These are phyloP conservation scores for Aureobasidium sp. DNA, from an alignment of 2,329 filamentous ascomycete genomes.

Conservation along the genomic window DNA sequence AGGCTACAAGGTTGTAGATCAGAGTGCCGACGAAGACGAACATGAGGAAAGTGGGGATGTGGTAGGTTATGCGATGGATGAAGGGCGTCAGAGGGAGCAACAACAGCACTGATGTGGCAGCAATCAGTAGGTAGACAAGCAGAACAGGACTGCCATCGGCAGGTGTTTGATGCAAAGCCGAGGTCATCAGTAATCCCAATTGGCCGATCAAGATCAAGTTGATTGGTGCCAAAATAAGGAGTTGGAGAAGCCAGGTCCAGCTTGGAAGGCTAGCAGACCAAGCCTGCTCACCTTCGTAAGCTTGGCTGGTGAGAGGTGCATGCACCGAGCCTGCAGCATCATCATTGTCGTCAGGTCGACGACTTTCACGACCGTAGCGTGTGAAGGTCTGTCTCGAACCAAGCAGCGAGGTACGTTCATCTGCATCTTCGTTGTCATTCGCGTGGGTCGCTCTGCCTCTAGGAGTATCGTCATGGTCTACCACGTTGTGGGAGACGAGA, in stretches of 20 bases:
- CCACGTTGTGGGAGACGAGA: neutral
- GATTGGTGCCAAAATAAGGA: constrained; percentile 72
- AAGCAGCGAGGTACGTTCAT: constrained; percentile 52
- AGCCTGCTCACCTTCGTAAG: constrained; percentile 67
- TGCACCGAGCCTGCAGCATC: constrained; percentile 22
- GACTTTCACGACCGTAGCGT: constrained; percentile 17
- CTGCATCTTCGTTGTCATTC: constrained; percentile 38
- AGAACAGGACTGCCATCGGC: constrained; percentile 72
- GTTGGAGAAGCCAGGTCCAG: constrained; percentile 84
- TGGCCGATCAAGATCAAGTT: constrained; percentile 71
- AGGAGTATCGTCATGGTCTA: constrained; percentile 11
- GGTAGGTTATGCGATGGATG: constrained; percentile 76
- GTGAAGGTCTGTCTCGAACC: constrained; percentile 22
- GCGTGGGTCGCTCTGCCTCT: constrained; percentile 26
- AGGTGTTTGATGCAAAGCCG: constrained; percentile 71
- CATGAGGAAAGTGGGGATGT: constrained; percentile 71
- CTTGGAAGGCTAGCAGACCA: constrained; percentile 76
- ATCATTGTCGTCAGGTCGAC: constrained; percentile 18
- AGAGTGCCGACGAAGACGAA: constrained; percentile 66
- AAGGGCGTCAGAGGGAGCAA: constrained; percentile 75
- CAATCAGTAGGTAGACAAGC: constrained; percentile 63
- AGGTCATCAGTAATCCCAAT: constrained; percentile 63
- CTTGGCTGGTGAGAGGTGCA: constrained; percentile 25
- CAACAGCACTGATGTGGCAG: constrained; percentile 61
- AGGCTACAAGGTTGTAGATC: constrained; percentile 78